Conservation (phyloP, 2,329 filamentous ascomycete genomes). For the Exophiala viscosa region DNA sequence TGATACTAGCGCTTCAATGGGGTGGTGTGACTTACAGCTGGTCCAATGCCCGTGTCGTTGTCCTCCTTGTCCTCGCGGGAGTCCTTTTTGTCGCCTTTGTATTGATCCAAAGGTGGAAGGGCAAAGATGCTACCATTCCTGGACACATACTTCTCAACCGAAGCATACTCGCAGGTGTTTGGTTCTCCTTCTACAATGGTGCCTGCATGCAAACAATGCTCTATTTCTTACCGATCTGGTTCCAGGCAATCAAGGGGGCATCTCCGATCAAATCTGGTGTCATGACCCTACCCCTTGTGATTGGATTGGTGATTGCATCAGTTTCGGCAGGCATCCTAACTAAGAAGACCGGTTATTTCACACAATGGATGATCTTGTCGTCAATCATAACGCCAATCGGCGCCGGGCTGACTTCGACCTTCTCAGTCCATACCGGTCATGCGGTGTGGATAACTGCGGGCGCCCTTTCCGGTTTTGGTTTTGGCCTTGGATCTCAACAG, state of each 20-base stretch:
- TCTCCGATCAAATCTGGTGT: too few species aligned
- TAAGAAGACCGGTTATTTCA: too few species aligned
- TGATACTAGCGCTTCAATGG: conserved; percentile 49
- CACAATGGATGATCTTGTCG: too few species aligned
- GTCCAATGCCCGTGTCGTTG: conserved; percentile 44
- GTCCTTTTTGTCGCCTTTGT: conserved; percentile 44
- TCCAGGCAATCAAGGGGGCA: conserved; percentile 21
- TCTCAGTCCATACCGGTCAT: too few species aligned
- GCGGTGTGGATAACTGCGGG: too few species aligned
- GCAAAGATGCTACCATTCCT: conserved; percentile 38
- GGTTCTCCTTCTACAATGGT: conserved; percentile 21
- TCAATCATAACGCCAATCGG: too few species aligned
- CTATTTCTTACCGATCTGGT: conserved; percentile 33
- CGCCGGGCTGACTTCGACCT: too few species aligned
- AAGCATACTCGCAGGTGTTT: conserved; percentile 31
- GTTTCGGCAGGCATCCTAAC: too few species aligned
- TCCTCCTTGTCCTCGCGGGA: conserved; percentile 47
- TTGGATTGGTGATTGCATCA: too few species aligned
- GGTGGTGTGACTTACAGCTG: conserved; percentile 45
- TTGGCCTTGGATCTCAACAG: too few species aligned
- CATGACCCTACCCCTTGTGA: too few species aligned
- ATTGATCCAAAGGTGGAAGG: conserved; percentile 35
- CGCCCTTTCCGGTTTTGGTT: too few species aligned
- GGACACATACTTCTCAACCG: conserved; percentile 38
- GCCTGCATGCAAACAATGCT: conserved; percentile 21